These are phyloP conservation scores for Coniochaeta ligniaria DNA, from an alignment of 2,329 filamentous ascomycete species.

Conservation along the genomic window DNA sequence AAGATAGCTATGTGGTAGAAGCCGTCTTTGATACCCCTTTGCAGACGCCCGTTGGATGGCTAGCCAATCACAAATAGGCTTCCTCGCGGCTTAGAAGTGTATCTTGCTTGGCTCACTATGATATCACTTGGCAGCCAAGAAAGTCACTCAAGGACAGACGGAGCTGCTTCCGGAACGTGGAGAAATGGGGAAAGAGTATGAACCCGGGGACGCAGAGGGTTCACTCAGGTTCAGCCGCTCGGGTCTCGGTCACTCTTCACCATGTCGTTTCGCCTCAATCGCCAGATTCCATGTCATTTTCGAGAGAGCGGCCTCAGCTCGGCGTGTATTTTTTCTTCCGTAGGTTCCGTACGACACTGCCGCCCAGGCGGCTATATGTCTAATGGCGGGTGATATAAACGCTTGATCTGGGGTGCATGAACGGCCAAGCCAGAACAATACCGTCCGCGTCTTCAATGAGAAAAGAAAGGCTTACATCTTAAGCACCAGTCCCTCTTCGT, in stretches of 20 bases:
- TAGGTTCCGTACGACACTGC: not conserved
- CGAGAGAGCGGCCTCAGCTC: not conserved
- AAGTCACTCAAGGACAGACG: not conserved
- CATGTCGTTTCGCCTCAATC: no score
- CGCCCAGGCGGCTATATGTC: not conserved
- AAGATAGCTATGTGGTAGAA: not conserved
- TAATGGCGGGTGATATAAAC: not conserved
- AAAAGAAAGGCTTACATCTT: no score
- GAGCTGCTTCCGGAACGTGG: not conserved
- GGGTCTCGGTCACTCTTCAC: not conserved
- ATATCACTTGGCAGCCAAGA: not conserved
- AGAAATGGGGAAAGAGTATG: not conserved
- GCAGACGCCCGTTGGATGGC: not conserved
- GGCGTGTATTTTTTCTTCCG: not conserved
- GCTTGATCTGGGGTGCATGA: not conserved
- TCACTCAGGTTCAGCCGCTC: not conserved
- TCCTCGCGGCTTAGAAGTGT: slow-evolving; percentile 1
- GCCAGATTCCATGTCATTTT: not conserved
- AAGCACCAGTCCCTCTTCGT: no score
- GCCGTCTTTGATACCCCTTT: not conserved
- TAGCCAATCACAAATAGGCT: not conserved
- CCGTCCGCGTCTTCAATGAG: not conserved
- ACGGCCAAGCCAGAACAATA: not conserved
- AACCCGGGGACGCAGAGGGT: not conserved
- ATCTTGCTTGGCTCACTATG: slow-evolving; percentile 1